Evolutionary conservation across 768 basidiomycete genomes (phyloP).

Genomic region (Phaeolepiota aurea): DNA sequence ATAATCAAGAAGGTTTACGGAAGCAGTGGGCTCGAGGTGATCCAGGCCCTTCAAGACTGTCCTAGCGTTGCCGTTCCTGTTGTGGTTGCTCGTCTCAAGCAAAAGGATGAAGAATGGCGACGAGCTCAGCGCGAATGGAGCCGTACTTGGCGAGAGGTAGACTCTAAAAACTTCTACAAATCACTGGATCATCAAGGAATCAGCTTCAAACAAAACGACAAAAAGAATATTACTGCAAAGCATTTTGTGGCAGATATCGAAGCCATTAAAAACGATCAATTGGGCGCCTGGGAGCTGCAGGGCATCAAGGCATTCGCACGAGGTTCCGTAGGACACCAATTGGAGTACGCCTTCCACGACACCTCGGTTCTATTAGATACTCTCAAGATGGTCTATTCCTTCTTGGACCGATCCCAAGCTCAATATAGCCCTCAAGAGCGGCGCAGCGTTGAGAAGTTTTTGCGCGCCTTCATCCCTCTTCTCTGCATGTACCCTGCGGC

Average conservation of each 20-base stretch:
- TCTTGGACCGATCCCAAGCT: constrained; percentile 79
- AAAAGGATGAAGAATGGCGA: constrained; percentile 97
- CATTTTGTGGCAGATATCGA: constrained; percentile 79
- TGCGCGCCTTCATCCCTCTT: constrained; percentile 76
- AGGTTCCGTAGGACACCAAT: constrained; percentile 56
- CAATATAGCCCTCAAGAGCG: constrained; percentile 73
- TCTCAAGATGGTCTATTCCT: constrained; percentile 84
- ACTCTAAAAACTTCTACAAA: constrained; percentile 97
- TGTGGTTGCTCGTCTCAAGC: constrained; percentile 79
- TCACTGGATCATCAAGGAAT: constrained; percentile 94
- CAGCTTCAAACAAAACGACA: constrained; percentile 92
- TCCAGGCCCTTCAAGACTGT: constrained; percentile 84
- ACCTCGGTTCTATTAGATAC: constrained; percentile 78
- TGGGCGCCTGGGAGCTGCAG: constrained; percentile 25
- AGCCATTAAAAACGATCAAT: constrained; percentile 51
- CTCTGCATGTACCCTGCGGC: constrained; percentile 64
- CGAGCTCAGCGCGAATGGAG: constrained; percentile 92
- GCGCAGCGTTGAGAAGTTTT: constrained; percentile 74
- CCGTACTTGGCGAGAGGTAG: constrained; percentile 93
- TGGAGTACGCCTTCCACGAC: constrained; percentile 74
- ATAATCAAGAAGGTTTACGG: constrained; percentile 94
- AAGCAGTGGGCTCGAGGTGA: constrained; percentile 66
- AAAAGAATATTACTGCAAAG: constrained; percentile 83
- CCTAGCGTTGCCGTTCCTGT: constrained; percentile 89
- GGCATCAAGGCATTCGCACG: constrained; percentile 29